These are phyloP conservation scores for Ambrosiella cleistominuta DNA, from an alignment of 2,329 filamentous ascomycete genomes.

Conservation along the genomic window DNA sequence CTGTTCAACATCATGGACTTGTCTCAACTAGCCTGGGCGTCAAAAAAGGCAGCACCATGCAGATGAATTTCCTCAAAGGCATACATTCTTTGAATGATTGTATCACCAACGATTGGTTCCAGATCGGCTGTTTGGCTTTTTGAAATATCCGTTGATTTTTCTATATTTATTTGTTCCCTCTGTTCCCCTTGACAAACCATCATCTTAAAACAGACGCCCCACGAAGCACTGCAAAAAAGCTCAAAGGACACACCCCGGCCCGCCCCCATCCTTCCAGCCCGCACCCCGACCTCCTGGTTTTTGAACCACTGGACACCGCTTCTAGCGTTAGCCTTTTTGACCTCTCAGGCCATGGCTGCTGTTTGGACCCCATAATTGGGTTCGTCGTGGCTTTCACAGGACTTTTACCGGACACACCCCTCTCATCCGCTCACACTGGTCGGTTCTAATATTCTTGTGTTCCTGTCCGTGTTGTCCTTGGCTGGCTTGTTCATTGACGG, in stretches of 20 bases:
- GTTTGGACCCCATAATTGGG: not conserved
- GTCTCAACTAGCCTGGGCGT: too few relatives aligned
- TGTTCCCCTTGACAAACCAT: not conserved
- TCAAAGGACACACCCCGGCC: constrained; percentile 4
- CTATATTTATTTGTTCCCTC: not conserved
- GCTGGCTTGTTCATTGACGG: not conserved
- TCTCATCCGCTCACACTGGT: not conserved
- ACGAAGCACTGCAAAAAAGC: not conserved
- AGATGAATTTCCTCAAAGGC: too few relatives aligned
- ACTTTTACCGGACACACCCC: not conserved
- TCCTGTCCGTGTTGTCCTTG: not conserved
- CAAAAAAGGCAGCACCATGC: too few relatives aligned
- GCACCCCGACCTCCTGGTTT: constrained; percentile 11
- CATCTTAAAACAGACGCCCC: not conserved
- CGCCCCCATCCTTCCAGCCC: constrained; percentile 3
- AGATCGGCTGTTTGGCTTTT: too few relatives aligned
- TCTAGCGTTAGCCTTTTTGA: not conserved
- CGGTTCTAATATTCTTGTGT: not conserved
- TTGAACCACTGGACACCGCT: constrained; percentile 6
- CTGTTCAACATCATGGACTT: too few relatives aligned
- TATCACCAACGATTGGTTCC: too few relatives aligned
- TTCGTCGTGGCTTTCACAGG: not conserved
- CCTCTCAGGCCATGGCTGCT: not conserved
- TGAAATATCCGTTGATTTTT: too few relatives aligned
- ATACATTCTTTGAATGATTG: too few relatives aligned